Evolutionary conservation across 148 eudicot species (phyloP), one percentile per base, ranked within the genome.

Genomic region (Nyssa sinensis): DNA sequence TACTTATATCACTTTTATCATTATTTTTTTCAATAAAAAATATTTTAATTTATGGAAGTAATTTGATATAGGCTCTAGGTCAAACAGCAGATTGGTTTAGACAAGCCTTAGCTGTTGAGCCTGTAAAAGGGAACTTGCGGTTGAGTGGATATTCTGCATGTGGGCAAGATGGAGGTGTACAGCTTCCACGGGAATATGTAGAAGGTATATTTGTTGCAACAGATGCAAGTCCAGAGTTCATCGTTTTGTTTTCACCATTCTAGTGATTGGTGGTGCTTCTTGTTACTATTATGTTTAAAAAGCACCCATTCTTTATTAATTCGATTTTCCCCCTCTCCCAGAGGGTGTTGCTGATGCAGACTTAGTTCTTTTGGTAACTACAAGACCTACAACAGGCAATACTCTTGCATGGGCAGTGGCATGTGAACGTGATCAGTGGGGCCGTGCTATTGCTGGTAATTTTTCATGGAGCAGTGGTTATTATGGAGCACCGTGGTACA

Each of bases 341-440:
- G 98, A 89, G 86, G 98, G 98, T 75, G 90, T 95, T 80, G 86
- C 89, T 58, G 76, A 89, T 86, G 92, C 98, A 10, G 98, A 95
- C 74, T 85, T 95, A 39, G 97, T 95, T 80, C 98, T 95, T 75
- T 78, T 95, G 80, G 97, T 95, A 74, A 95, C 98, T 47, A 92
- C 98, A 62, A 92, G 98, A 75, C 98, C 98, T 34, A 95, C 98
- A 49, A 90, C 98, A 8, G 98, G 97, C 41, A 95, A 95, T 74
- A 95, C 98, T 34, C 86, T 95, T 62, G 98, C 98, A n/a, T 95
- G 98, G 98, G 98, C 98, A 14, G 98, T 95, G 70, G 98, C 98
- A 37, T 95, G 98, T 75, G 98, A 95, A 72, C 96, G 98, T 37
- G 98, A 95, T 81, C 98, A 95, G 63, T 95, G 98, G 98, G 98